These are phyloP conservation scores for Diplocarpon rosae DNA, from an alignment of 2,329 filamentous ascomycete species.

Conservation along the genomic window DNA sequence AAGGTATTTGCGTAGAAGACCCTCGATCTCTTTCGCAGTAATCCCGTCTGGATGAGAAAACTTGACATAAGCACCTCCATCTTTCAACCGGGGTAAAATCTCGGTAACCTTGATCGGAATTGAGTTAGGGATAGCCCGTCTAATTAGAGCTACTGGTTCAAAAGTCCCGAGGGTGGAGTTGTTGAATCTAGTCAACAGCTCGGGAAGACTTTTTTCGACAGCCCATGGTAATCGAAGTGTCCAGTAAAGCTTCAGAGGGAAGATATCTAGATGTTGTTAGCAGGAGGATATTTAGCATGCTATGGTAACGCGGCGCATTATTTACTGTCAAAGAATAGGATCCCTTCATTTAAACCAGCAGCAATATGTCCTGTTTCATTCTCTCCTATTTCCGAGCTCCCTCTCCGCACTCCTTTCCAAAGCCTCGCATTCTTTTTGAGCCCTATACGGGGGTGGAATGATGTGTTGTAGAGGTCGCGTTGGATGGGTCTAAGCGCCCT, in stretches of 20 bases:
- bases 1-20: slow-evolving; percentile 49
- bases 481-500: slow-evolving; percentile 18
- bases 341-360: slow-evolving; percentile 63
- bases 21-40: slow-evolving; percentile 44
- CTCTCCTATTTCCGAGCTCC: slow-evolving; percentile 40
- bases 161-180: slow-evolving; percentile 40
- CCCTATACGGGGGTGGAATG: slow-evolving; percentile 9
- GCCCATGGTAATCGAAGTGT: slow-evolving; percentile 41
- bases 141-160: slow-evolving; percentile 43
- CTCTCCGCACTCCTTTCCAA: slow-evolving; percentile 28
- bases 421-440: slow-evolving; percentile 5
- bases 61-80: slow-evolving; percentile 90
- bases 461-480: slow-evolving; percentile 20
- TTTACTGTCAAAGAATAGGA: slow-evolving; percentile 84
- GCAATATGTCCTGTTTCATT: slow-evolving; percentile 72
- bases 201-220: slow-evolving; percentile 34
- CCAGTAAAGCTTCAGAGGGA: slow-evolving; percentile 66
- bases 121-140: slow-evolving; percentile 50
- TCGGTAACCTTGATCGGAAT: slow-evolving; percentile 63
- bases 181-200: slow-evolving; percentile 40
- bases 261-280: slow-evolving; percentile 52
- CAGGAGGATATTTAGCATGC: not conserved
- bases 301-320: not conserved
- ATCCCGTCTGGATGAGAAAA: slow-evolving; percentile 44
- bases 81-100: slow-evolving; percentile 74